These are phyloP conservation scores for Aspergillus phoenicis DNA, from an alignment of 2,329 filamentous ascomycete species.

Conservation along the genomic window DNA sequence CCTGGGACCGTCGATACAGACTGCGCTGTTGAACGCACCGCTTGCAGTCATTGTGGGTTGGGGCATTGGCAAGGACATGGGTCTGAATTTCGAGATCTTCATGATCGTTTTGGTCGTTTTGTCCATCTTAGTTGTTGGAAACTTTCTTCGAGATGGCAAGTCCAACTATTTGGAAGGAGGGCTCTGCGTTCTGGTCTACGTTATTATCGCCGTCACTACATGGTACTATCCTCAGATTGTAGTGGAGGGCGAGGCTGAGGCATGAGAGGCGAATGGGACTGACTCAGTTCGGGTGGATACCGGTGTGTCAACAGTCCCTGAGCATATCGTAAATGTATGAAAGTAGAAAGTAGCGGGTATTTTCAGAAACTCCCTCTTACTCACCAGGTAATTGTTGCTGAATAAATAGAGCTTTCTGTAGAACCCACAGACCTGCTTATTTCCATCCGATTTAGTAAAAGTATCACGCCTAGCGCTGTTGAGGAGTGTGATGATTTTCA, in stretches of 20 bases:
- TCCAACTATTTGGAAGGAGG: slow-evolving; percentile 88
- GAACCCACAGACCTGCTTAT: not conserved
- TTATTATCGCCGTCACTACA: slow-evolving; percentile 63
- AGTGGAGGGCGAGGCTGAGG: not conserved
- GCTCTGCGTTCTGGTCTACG: slow-evolving; percentile 69
- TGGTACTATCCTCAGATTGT: slow-evolving; percentile 63
- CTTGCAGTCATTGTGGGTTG: slow-evolving; percentile 82
- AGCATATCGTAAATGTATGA: too few relatives aligned
- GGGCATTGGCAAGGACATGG: slow-evolving; percentile 71
- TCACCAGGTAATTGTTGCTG: not conserved
- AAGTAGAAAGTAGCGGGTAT: not conserved
- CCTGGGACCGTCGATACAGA: slow-evolving; percentile 84
- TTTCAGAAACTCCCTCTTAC: not conserved
- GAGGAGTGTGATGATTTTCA: not conserved
- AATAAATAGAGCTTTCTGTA: not conserved
- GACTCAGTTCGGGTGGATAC: not conserved
- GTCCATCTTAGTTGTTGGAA: slow-evolving; percentile 81
- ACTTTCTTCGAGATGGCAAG: slow-evolving; percentile 84
- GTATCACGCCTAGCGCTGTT: not conserved
- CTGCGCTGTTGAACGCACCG: slow-evolving; percentile 83
- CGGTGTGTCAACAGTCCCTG: not conserved
- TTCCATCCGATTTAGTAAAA: not conserved
- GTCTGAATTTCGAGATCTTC: slow-evolving; percentile 84
- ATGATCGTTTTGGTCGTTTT: slow-evolving; percentile 80
- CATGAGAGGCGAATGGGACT: not conserved